Conservation (phyloP, 768 basidiomycete genomes). For the Boletus rufocinnamomeus region DNA sequence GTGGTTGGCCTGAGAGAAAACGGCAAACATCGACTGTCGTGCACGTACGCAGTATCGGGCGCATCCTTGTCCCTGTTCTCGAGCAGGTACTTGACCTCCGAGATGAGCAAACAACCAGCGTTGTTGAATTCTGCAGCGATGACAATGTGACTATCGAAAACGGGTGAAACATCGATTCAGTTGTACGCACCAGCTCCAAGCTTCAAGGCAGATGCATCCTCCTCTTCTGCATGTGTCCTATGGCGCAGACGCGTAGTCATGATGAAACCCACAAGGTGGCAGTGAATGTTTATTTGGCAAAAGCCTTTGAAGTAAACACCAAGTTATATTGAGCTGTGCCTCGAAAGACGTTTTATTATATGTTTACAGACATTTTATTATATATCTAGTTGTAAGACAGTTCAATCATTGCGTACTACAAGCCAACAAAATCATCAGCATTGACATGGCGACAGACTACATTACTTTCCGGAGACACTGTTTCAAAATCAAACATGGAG, state of each 20-base stretch:
- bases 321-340: neutral
- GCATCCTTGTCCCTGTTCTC: constrained; percentile 87
- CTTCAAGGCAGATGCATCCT: constrained; percentile 83
- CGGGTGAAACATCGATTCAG: too few species aligned
- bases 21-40: neutral
- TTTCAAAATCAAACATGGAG: neutral
- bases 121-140: constrained; percentile 77
- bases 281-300: constrained; percentile 44
- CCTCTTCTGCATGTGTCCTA: constrained; percentile 69
- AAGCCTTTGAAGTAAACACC: constrained; percentile 31
- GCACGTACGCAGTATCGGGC: constrained; percentile 77
- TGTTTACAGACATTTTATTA: constrained; percentile 40
- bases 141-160: neutral
- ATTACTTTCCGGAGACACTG: constrained; percentile 16
- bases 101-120: constrained; percentile 86
- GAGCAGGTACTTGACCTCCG: constrained; percentile 88
- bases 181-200: constrained; percentile 63
- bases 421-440: constrained; percentile 29
- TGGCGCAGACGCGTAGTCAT: constrained; percentile 64
- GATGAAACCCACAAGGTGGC: constrained; percentile 48
- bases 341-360: constrained; percentile 32
- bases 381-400: constrained; percentile 36
- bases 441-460: constrained; percentile 31
- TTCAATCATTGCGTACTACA: constrained; percentile 26
- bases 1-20: neutral